A percentile compares a stretch with the other conserved stretches of the same genome.
Conservation (phyloP, 805 yeast species). For the Nematodospora valgi region DNA sequence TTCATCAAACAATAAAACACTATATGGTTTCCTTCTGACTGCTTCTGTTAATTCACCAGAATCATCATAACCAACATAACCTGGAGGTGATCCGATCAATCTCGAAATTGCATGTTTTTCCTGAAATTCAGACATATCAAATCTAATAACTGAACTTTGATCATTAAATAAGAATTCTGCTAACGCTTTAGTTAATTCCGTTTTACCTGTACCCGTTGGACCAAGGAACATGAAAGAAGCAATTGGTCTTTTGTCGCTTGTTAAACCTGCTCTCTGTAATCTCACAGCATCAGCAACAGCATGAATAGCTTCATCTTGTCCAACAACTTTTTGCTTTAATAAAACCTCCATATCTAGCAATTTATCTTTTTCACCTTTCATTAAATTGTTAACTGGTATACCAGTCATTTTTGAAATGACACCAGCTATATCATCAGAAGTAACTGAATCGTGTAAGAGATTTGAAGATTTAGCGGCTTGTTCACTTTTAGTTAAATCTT, state of each 20-base stretch:
- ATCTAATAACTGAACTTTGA: conserved; percentile 79
- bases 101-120: conserved; percentile 90
- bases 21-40: conserved; percentile 89
- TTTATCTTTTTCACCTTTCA: conserved; percentile 94
- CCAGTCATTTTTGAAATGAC: conserved; percentile 96
- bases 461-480: conserved; percentile 21
- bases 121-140: conserved; percentile 98
- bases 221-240: conserved; percentile 96
- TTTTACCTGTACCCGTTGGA: conserved; percentile 98
- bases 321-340: conserved; percentile 75
- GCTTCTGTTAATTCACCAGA: conserved; percentile 97
- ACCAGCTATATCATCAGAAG: conserved; percentile 88
- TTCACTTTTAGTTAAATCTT: conserved; percentile 37
- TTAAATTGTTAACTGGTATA: conserved; percentile 83
- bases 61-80: conserved; percentile 94
- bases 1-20: conserved; percentile 91
- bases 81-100: conserved; percentile 96
- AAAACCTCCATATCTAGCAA: conserved; percentile 82
- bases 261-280: conserved; percentile 93
- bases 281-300: conserved; percentile 93
- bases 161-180: conserved; percentile 92
- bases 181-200: conserved; percentile 88
- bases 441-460: conserved; percentile 84
- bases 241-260: conserved; percentile 91
- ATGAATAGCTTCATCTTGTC: conserved; percentile 92